Evolutionary conservation across 805 yeast species (phyloP), one percentile per base, ranked within the genome.

Genomic region (Yarrowia divulgata): DNA sequence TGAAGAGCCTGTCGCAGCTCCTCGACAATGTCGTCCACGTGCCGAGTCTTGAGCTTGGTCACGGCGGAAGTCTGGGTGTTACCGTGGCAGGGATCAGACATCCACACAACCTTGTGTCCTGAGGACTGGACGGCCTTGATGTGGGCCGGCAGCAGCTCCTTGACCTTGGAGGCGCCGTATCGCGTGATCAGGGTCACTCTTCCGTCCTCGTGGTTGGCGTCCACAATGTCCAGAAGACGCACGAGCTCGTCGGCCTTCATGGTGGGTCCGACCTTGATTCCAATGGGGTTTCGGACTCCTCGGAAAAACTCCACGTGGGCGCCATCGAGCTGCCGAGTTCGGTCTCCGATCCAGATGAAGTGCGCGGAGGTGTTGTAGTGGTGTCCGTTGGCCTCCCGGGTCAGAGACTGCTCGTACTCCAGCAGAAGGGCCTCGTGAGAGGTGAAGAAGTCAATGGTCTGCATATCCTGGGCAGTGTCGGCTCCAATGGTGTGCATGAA

Each of bases 271-370:
- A 81, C 83, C 72, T 81, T 81, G 70, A 81, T 75, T 5, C 83
- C 83, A 60, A 81, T 79, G 4, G 83, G 83, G 71, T 81, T 81
- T 71, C 74, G 75, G 3, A 81, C 75, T 8, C 83, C 83, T 39
- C 83, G 72, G 76, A 81, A 81, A 71, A 79, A 81, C 74, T 81
- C 83, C 32, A 81, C 83, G 68, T 81, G 83, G n/a, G 84, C 83
- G 18, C 83, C 82, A 62, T 80, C 79, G 1, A 80, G 72, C 73
- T 81, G 84, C 12, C 83, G 73, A 1, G 83, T 81, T 40, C 83
- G 77, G 70, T 81, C 83, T 32, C 83, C 83, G 32, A 81, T 81
- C 83, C 83, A 81, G 37, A 81, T 73, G 71, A 81, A 81, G 67
- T 81, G 83, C 1, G 82, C 80, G 7, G 82, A 79, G 4, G 83